phyloP scores from a whole-genome alignment of 257 asterid genomes.

The Rubia yunnanensis region DNA sequence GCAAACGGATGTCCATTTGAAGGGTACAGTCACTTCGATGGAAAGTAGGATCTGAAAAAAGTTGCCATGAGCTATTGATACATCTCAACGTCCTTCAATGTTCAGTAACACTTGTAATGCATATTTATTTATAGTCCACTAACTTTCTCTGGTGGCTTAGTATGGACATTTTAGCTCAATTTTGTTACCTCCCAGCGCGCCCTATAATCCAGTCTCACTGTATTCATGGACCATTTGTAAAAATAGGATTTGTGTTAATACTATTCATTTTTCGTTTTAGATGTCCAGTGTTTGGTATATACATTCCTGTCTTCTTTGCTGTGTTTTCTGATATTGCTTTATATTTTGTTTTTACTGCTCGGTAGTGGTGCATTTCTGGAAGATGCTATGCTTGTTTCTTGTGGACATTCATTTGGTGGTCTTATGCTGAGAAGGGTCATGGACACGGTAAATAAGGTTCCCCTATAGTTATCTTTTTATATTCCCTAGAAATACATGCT shows the following conservation, averaged over 20 bases:
- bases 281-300: background rate
- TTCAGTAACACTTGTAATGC: background rate
- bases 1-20: background rate
- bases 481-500: constrained; percentile 6
- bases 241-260: background rate
- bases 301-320: background rate
- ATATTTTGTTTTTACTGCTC: constrained; percentile 14
- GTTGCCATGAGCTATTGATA: background rate
- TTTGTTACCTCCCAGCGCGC: background rate
- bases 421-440: constrained; percentile 75
- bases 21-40: background rate
- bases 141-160: background rate
- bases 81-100: background rate
- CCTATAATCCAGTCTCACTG: background rate
- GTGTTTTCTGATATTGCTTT: background rate
- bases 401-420: constrained; percentile 99
- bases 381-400: constrained; percentile 87
- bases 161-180: background rate
- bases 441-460: constrained; percentile 56
- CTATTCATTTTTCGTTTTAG: background rate
- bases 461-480: constrained; percentile 1
- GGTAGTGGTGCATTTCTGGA: constrained; percentile 88
- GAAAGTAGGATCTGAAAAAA: background rate
- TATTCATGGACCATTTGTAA: background rate
- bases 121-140: background rate